Conservation (phyloP, 1,284 basidiomycete genomes). For the Sanghuangporus weigelae region DNA sequence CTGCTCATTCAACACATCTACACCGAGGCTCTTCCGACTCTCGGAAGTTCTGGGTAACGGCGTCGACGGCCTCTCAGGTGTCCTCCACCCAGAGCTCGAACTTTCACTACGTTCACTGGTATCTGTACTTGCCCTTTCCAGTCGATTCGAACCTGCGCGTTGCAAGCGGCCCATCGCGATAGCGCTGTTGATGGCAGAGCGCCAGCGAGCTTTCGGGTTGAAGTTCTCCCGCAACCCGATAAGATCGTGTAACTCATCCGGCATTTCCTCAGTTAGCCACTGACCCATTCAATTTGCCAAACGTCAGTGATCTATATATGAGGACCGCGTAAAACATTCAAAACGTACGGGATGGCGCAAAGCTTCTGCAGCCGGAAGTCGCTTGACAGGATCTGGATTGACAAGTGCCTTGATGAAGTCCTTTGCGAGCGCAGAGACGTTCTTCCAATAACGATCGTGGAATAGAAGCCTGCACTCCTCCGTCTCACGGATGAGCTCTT, state of each 20-base stretch:
- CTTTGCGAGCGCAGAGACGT: slow-evolving; percentile 78
- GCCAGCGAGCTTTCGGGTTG: slow-evolving; percentile 65
- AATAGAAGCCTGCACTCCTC: slow-evolving; percentile 82
- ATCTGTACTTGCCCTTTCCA: background rate
- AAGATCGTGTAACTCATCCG: slow-evolving; percentile 63
- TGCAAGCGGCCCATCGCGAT: slow-evolving; percentile 46
- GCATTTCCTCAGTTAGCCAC: slow-evolving; percentile 64
- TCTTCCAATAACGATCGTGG: slow-evolving; percentile 92
- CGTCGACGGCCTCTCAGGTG: slow-evolving; percentile 1
- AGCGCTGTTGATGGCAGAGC: slow-evolving; percentile 57
- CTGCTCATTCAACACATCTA: background rate
- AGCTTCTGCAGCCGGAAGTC: slow-evolving; percentile 48
- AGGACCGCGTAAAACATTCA: slow-evolving; percentile 2
- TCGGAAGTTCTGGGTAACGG: background rate
- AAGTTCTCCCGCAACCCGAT: slow-evolving; percentile 74
- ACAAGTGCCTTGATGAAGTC: slow-evolving; percentile 45
- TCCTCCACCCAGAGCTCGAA: slow-evolving; percentile 12
- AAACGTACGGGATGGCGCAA: slow-evolving; percentile 42
- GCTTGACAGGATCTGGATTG: slow-evolving; percentile 45
- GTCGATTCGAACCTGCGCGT: slow-evolving; percentile 23
- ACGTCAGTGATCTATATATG: background rate
- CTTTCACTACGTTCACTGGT: background rate
- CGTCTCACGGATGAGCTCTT: slow-evolving; percentile 77
- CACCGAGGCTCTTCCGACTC: slow-evolving; percentile 2
- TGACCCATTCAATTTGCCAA: slow-evolving; percentile 24